Base-by-base conservation (phyloP, 306 rosid genomes). In the Cicer yamashitae region DNA sequence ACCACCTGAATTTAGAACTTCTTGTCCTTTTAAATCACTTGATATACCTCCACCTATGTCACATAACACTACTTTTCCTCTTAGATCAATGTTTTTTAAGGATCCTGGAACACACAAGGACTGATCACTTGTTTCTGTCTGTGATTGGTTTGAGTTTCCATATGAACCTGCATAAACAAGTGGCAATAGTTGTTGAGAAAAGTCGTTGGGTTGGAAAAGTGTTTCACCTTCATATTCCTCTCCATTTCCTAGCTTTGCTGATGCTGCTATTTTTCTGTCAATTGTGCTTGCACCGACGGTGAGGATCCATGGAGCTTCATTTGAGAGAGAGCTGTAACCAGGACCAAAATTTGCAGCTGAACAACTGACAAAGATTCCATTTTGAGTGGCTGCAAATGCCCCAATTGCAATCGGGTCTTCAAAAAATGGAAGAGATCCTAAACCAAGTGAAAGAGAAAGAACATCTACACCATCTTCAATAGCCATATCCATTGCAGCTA, bases 281-380 rank as follows among this genome's bases (percentile, higher is more conserved):
- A 79, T 77, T 18, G 87, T 86, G 80, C 87, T 86, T 22, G 86
- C 87, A 51, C 87, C 87, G 6, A 86, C 87, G 0, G 80, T 83
- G 73, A 83, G 89, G 40, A 88, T 81, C 96, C 96, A 93, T 0
- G 96, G 98, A 2, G 93, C 93, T 60, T 84, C 89, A 11, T 93
- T 91, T 3, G 87, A 73, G 10, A 89, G 34, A 6, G 88, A 53
- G 38, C 18, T 13, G 3, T 81, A 46, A 0, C 0, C 11, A 14
- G 98, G 94, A 5, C 96, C 98, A 0, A 8, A 0, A 38, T 93
- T 93, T 4, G 82, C 91, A 0, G 98, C 91, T 0, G 93, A 88
- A 51, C 91, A 87, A 41, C 96, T 89, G 0, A 90, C 98, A 10
- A 90, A 83, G 25, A 91, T 74, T 0, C 98, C 94, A 14, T 60